Base-by-base conservation (phyloP, 495 filamentous ascomycete genomes). In the Chaetomium fimeti region DNA sequence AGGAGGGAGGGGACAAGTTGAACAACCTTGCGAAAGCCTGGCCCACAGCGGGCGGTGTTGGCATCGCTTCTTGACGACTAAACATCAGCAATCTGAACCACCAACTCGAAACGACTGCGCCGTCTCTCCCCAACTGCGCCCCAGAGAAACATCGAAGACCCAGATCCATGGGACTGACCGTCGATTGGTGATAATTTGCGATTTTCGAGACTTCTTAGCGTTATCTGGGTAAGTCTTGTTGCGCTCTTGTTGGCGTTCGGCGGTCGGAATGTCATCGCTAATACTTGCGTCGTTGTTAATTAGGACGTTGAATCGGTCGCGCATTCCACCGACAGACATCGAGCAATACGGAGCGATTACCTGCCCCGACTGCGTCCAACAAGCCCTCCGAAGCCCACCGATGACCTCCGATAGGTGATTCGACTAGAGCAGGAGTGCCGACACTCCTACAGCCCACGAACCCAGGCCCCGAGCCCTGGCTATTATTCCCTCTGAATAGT, bases 321-420 rank as follows among this genome's bases (percentile, higher is more conserved):
- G 16, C 15, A 29, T 57, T 13, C 22, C 13, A n/a, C n/a, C n/a
- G n/a, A n/a, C n/a, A n/a, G n/a, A n/a, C n/a, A 61, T 0, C 16
- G 29, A 42, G 32, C 48, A 12, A 29, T 20, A 28, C 16, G 20
- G 24, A n/a, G 28, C 43, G 28, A 36, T 28, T 11, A 24, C 6
- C 43, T 47, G 12, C 16, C 16, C 13, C 47, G 13, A 36, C 57
- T 20, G 36, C 9, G 38, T 9, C 40, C 11, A n/a, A 38, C 29
- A 52, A 8, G 36, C 47, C 20, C 7, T 42, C 58, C 54, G 28
- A 52, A 8, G 36, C 47, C 20, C 7, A 27, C 58, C 54, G 28
- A 73, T 73, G 68, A 65, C 54, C 53, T 42, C 25, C 25, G 45
- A 24, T 7, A 38, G 45, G 67, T 65, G 66, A 67, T 45, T 36